These are phyloP conservation scores for Raphanus sativus DNA, from an alignment of 345 rosid genomes.

Conservation along the genomic window DNA sequence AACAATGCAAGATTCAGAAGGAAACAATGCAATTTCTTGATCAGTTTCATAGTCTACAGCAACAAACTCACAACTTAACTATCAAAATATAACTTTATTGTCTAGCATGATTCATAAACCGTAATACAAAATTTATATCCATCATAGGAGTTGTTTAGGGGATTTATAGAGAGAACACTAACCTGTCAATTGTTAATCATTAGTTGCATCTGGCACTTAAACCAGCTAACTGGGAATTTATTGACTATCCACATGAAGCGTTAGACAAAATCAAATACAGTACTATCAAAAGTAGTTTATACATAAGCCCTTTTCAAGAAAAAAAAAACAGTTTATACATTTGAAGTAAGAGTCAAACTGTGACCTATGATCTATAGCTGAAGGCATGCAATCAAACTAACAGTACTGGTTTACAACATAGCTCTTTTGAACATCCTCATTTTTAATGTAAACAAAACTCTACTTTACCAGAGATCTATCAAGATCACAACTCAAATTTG, in stretches of 20 bases:
- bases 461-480: too few relatives aligned
- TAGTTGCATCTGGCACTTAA: background rate
- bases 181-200: background rate
- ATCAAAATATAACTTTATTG: background rate
- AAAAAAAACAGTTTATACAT: too few relatives aligned
- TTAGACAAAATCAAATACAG: background rate
- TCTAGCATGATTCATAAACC: background rate
- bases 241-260: background rate
- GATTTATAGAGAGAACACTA: background rate
- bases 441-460: slow-evolving; percentile 83
- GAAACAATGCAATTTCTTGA: background rate
- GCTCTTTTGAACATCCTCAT: slow-evolving; percentile 63
- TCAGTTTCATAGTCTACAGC: background rate
- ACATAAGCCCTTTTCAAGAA: too few relatives aligned
- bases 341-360: background rate
- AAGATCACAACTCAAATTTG: too few relatives aligned
- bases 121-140: background rate
- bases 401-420: slow-evolving; percentile 89
- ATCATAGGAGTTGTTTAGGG: background rate
- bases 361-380: slow-evolving; percentile 62
- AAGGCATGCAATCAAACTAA: slow-evolving; percentile 97
- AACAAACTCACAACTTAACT: background rate
- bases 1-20: background rate
- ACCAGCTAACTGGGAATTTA: background rate
- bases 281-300: too few relatives aligned